Evolutionary conservation across 768 basidiomycete genomes (phyloP), one percentile per base, ranked within the genome.

Genomic region (Termitomyces sp.): DNA sequence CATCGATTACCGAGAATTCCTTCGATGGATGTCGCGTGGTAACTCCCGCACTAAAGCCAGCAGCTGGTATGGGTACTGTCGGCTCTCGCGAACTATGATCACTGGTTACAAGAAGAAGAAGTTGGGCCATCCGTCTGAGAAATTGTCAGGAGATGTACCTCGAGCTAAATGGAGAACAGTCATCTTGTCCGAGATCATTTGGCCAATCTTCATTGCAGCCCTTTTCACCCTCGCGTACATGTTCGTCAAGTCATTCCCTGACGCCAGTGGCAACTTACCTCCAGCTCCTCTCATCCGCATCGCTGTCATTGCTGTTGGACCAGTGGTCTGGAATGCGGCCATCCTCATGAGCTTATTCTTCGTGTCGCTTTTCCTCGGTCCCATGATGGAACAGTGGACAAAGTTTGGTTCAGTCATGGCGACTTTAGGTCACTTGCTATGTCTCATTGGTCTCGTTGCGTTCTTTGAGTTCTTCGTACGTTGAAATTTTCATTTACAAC

Each of bases 31-130:
- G 95, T 97, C 93, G 11, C 86, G 97, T 58, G 97, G 97, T 58
- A 99, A 98, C 75, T 97, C 97, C 49, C 81, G 94, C 67, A 89
- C 93, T 16, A 96, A 98, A 70, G 90, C 92, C 52, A 98, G 96
- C 76, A 95, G 93, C 63, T 99, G 97, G 97, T 96, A 98, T 71
- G 97, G 97, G 2, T 99, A 98, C 75, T 99, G 97, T 72, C 93
- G 97, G 66, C 83, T 98, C 59, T 96, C 94, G 39, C 78, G 97
- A 62, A 99, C 97, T 9, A 91, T 92, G 85, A 97, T 98, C 65
- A 98, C 97, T 18, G 97, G 97, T 44, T 98, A 94, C 81, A 98
- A 98, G 85, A 93, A 97, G 81, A 99, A 98, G 81, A 90, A 94
- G 67, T 84, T 99, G 20, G 97, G 97, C 4, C 91, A 96, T 67